phyloP scores from a whole-genome alignment of 257 asterid genomes.

The Solanum verrucosum region DNA sequence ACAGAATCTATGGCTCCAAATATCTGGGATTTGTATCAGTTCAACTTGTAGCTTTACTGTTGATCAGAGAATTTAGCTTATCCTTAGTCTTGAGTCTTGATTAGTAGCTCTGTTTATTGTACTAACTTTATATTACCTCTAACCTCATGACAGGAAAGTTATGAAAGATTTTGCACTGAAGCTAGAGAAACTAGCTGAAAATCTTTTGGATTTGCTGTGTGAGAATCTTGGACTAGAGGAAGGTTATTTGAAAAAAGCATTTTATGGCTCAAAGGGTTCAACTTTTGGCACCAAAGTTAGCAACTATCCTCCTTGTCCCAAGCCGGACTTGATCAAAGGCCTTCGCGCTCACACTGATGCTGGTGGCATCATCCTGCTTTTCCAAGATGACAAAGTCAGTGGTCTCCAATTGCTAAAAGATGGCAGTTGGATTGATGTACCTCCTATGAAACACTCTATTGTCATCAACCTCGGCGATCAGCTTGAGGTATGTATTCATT shows the following conservation, averaged over 20 bases:
- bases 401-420: constrained; percentile 75
- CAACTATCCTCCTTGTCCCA: constrained; percentile 69
- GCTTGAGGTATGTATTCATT: constrained; percentile 36
- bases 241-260: constrained; percentile 57
- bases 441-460: constrained; percentile 68
- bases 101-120: neutral
- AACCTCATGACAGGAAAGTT: constrained; percentile 24
- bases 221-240: constrained; percentile 70
- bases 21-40: constrained; percentile 9
- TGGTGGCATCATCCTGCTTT: constrained; percentile 63
- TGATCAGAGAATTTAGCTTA: neutral
- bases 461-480: constrained; percentile 64
- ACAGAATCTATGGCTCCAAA: neutral
- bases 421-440: constrained; percentile 60
- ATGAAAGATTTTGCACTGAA: constrained; percentile 57
- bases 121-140: neutral
- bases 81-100: neutral
- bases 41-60: neutral
- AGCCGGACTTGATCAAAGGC: constrained; percentile 66
- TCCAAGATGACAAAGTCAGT: constrained; percentile 69
- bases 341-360: constrained; percentile 78
- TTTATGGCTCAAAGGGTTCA: constrained; percentile 56
- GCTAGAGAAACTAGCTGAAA: constrained; percentile 57
- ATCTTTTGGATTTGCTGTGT: constrained; percentile 52
- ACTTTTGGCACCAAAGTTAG: constrained; percentile 69